A percentile compares a stretch with the other conserved stretches of the same genome.
Conservation (phyloP, 441 rosid species). For the Erodium texanum region DNA sequence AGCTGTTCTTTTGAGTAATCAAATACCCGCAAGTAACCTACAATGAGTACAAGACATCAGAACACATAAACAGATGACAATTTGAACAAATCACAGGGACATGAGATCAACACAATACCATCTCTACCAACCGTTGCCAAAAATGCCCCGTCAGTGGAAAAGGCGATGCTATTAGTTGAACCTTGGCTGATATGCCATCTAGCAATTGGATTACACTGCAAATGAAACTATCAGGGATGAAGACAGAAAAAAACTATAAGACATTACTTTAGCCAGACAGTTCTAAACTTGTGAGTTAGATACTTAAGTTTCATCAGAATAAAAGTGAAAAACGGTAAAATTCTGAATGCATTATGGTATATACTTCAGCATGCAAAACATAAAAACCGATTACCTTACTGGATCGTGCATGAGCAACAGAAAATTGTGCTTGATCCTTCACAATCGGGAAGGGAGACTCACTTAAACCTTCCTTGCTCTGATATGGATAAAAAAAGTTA, state of each 20-base stretch:
- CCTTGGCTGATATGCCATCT: constrained; percentile 5
- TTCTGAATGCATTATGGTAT: neutral
- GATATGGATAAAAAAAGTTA: neutral
- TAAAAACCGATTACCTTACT: neutral
- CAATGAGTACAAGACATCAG: neutral
- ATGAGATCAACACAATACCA: constrained; percentile 2
- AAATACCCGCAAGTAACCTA: constrained; percentile 1
- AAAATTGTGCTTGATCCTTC: constrained; percentile 4
- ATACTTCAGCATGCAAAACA: neutral
- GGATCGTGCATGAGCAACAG: constrained; percentile 1
- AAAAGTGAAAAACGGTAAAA: neutral
- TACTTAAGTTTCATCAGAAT: neutral
- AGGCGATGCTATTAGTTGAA: constrained; percentile 1
- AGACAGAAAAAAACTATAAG: neutral
- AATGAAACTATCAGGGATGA: neutral
- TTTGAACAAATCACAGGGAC: neutral
- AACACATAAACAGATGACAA: neutral
- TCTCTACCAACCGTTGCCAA: constrained; percentile 5
- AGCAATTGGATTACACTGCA: constrained; percentile 5
- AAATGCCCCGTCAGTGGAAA: neutral
- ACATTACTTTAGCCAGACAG: neutral
- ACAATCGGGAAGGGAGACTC: neutral
- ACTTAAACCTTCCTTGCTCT: neutral
- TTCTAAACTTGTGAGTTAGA: neutral
- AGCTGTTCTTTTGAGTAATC: constrained; percentile 1